Evolutionary conservation across 805 yeast genomes (phyloP).

Genomic region (Candida berthetii): DNA sequence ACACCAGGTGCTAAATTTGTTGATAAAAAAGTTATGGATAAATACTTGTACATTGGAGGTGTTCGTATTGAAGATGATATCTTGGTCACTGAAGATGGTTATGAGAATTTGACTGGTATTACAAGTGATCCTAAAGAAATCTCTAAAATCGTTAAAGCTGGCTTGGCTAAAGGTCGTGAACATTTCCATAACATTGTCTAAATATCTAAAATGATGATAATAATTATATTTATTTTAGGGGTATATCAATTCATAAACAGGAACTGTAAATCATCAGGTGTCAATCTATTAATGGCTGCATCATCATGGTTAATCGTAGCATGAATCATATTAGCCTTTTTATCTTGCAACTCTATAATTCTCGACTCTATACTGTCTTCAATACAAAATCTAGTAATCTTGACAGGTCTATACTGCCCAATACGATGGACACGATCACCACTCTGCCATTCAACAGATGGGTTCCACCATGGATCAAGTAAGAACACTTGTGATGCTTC

Average conservation of each 20-base stretch:
- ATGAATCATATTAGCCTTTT: slow-evolving; percentile 96
- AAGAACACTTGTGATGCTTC: slow-evolving; percentile 96
- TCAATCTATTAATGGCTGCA: slow-evolving; percentile 79
- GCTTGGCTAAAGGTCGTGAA: slow-evolving; percentile 52
- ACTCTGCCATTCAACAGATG: slow-evolving; percentile 96
- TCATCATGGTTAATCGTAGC: slow-evolving; percentile 95
- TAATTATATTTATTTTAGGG: neutral
- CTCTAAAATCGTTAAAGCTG: slow-evolving; percentile 65
- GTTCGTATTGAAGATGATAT: slow-evolving; percentile 95
- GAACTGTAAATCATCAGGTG: slow-evolving; percentile 94
- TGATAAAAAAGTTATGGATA: slow-evolving; percentile 57
- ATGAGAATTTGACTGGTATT: slow-evolving; percentile 73
- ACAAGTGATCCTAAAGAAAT: slow-evolving; percentile 86
- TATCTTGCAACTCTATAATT: slow-evolving; percentile 92
- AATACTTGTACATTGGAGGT: slow-evolving; percentile 90
- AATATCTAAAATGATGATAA: neutral
- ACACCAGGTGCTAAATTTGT: slow-evolving; percentile 35
- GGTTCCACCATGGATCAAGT: slow-evolving; percentile 99
- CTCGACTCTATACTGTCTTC: slow-evolving; percentile 97
- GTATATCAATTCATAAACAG: slow-evolving; percentile 68
- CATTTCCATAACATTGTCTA: slow-evolving; percentile 48
- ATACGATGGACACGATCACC: slow-evolving; percentile 98
- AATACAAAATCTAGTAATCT: slow-evolving; percentile 86
- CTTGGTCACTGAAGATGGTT: slow-evolving; percentile 68
- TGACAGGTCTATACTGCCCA: slow-evolving; percentile 92